These are phyloP conservation scores for Lactarius sp. DNA, from an alignment of 768 basidiomycete genomes.

Conservation along the genomic window DNA sequence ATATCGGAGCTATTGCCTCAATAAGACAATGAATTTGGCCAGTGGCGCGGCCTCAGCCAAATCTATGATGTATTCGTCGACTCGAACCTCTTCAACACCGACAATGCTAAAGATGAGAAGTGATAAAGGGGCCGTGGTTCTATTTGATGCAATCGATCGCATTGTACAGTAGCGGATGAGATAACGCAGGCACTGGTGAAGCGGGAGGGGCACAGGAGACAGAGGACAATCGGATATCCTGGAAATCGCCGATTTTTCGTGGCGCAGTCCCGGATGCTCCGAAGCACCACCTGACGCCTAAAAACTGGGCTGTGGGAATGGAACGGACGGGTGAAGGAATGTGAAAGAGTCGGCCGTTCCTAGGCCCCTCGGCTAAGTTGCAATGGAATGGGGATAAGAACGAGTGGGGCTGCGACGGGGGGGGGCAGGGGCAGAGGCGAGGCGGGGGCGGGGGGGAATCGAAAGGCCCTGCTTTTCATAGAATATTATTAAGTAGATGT, in stretches of 20 bases:
- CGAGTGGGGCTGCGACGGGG: no score
- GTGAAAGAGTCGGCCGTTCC: background rate
- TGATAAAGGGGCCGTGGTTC: background rate
- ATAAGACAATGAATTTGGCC: background rate
- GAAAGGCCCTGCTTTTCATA: background rate
- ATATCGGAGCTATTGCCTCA: background rate
- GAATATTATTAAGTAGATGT: background rate
- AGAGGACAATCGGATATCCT: background rate
- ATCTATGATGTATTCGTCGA: background rate
- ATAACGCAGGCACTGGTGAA: background rate
- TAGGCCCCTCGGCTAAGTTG: background rate
- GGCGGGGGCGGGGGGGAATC: background rate
- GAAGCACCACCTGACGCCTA: background rate
- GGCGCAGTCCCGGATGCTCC: background rate
- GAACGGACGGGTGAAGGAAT: background rate
- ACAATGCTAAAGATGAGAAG: background rate
- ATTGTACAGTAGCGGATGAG: background rate
- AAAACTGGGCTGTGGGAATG: background rate
- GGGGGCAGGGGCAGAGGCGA: background rate
- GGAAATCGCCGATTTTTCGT: background rate
- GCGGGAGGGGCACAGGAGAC: no score
- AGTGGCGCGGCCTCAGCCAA: background rate
- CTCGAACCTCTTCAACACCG: background rate
- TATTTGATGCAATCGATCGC: conserved; percentile 5
- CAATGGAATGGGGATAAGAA: background rate